Percentiles rank a stretch among this genome's conserved stretches.
Conservation (phyloP, 2,329 filamentous ascomycete species). For the Fusarium poae region DNA sequence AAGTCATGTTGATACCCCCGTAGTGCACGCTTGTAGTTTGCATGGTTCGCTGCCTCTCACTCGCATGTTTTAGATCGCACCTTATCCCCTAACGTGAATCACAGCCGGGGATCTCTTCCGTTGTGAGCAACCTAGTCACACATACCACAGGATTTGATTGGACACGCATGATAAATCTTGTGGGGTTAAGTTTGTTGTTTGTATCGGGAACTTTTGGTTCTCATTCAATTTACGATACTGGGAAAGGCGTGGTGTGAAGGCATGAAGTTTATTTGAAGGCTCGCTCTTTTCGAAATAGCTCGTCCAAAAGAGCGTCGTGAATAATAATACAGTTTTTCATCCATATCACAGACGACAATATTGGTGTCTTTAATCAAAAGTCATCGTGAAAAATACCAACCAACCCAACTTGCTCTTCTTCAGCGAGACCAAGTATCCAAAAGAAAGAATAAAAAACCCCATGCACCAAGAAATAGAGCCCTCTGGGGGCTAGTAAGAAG, state of each 20-base stretch:
- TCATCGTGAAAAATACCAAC: constrained; percentile 25
- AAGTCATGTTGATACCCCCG: constrained; percentile 23
- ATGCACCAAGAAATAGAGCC: constrained; percentile 30
- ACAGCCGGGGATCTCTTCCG: constrained; percentile 39
- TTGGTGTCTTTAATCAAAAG: constrained; percentile 40
- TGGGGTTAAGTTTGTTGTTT: constrained; percentile 7
- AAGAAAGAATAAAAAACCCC: no score
- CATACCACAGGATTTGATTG: constrained; percentile 43
- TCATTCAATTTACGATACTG: not conserved
- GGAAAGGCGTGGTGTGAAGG: constrained; percentile 1
- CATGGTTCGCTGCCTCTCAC: constrained; percentile 31
- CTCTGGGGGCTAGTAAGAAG: constrained; percentile 40
- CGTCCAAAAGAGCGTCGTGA: constrained; percentile 47
- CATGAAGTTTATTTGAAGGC: constrained; percentile 16
- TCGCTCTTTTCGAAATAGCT: constrained; percentile 30
- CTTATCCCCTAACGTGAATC: constrained; percentile 40
- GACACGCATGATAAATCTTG: constrained; percentile 27
- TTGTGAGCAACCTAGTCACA: constrained; percentile 27
- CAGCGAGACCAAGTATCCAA: constrained; percentile 19
- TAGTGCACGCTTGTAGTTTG: constrained; percentile 31
- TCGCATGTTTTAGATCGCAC: constrained; percentile 15
- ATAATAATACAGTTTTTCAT: constrained; percentile 49
- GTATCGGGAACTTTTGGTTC: constrained; percentile 12
- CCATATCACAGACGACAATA: constrained; percentile 44
- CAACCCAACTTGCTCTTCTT: constrained; percentile 24